These are phyloP conservation scores for Daldinia caldariorum DNA, from an alignment of 495 filamentous ascomycete species.

Conservation along the genomic window DNA sequence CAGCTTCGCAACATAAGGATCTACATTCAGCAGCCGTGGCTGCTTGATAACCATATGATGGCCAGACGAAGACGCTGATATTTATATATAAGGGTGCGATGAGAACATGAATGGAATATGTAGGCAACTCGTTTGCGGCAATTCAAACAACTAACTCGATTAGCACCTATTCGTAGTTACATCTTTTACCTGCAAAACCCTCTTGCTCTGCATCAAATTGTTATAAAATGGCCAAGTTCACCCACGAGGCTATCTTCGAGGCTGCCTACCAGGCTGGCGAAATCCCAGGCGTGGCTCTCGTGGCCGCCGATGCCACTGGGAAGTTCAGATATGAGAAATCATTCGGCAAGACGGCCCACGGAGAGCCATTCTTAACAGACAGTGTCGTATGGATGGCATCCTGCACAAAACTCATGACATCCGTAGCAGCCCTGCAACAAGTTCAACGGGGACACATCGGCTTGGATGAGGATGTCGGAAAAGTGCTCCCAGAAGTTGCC, in stretches of 20 bases:
- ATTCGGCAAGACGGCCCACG: constrained; percentile 30
- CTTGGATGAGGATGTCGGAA: constrained; percentile 47
- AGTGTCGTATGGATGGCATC: constrained; percentile 48
- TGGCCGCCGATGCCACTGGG: constrained; percentile 34
- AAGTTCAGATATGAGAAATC: constrained; percentile 45
- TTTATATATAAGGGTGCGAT: not conserved
- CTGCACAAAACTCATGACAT: constrained; percentile 51
- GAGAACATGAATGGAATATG: not conserved
- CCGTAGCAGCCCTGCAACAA: constrained; percentile 48
- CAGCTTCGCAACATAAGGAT: not conserved
- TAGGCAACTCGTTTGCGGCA: not conserved
- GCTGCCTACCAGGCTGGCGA: constrained; percentile 33
- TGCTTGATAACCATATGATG: not conserved
- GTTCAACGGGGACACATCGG: constrained; percentile 46
- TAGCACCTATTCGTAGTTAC: not conserved
- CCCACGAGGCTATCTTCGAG: constrained; percentile 31
- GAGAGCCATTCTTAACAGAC: constrained; percentile 28
- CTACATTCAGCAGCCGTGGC: not conserved
- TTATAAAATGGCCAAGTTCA: constrained; percentile 24
- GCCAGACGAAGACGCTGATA: not conserved
- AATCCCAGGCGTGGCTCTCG: constrained; percentile 38
- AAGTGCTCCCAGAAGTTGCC: constrained; percentile 48
- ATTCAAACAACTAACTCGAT: not conserved
- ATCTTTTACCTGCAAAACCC: not conserved
- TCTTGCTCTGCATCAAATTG: not conserved